Base-by-base conservation (phyloP, 2,329 filamentous ascomycete species). In the Fusarium staphyleae region DNA sequence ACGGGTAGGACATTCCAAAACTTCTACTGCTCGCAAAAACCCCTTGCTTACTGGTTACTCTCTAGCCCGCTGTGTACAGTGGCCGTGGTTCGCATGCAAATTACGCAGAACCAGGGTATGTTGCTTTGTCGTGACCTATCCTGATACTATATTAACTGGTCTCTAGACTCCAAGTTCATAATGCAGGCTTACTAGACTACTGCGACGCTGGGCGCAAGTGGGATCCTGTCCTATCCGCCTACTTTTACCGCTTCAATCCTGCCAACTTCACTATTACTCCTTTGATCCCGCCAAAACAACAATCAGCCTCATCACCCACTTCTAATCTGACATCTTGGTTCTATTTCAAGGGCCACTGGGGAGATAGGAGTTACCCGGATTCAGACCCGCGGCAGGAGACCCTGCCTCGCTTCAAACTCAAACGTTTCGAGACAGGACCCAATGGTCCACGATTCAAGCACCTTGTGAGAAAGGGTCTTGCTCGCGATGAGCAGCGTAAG, bases 81-180 rank as follows among this genome's bases (percentile, higher is more conserved):
- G 72, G 69, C 5, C 60, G 56, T 4, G 72, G 72, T 3, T 71
- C 72, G 1, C 72, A 74, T 24, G 72, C 72, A 16, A 74, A 73
- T 12, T 74, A 72, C 39, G 49, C 60, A 10, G 41, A 59, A 7
- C 7, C 55, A 14, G 72, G 72, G 72, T 73, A 60, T 41, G 62
- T 36, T 11, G 6, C 11, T 3, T n/a, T 2, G 1, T 8, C 14
- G 1, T 9, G 0, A 3, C 4, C 0, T 7, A 14, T n/a, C 5
- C 3, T 2, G 4, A 15, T 13, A 2, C 2, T 2, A 10, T 24
- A 11, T 44, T 63, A 1, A 67, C 34, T 16, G 7, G 2, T 7
- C 3, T 19, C 3, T 22, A 74, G 72, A 1, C 26, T 66, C 8
- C 72, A 74, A 35, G 34, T 73, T 3, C 72, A 74, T 34, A 68